Evolutionary conservation across 2,329 filamentous ascomycete genomes (phyloP), one percentile per base, ranked within the genome.

Genomic region (Cladophialophora immunda): DNA sequence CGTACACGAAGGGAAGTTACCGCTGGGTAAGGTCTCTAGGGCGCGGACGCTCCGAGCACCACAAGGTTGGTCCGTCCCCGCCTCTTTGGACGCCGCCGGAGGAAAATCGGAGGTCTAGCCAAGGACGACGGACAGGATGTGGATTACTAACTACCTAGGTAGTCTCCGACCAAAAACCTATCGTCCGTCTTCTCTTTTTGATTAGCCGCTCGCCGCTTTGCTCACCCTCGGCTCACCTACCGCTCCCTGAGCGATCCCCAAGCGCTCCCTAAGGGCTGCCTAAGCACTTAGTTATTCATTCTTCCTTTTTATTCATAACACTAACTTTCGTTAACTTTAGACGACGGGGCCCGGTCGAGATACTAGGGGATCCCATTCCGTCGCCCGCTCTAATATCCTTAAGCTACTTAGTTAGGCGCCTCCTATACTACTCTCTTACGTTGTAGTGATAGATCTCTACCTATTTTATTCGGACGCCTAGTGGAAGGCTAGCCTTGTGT

Each of bases 391-490:
- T 61, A 55, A 50, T 60, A 47, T 17, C 32, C 45, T 47, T 19
- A 8, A 25, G 25, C 45, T 47, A 9, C 19, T 47, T 13, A 47
- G 45, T 25, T 13, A 19, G 6, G 45, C 19, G 19, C 45, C 4
- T 47, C 19, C 45, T 47, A 25, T 13, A 19, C 45, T 25, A 15
- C 45, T 25, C 45, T 47, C 45, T 47, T 47, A 11, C 45, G 22
- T 25, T 19, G 45, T 8, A 25, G 25, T 47, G 9, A 47, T 47
- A 15, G 7, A 47, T 25, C 6, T 47, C 19, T 25, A 9, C 45
- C 45, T 45, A 62, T 58, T 66, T 66, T 58, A 58, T 66, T 66
- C 38, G 64, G 62, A 57, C 7, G 64, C 58, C 58, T 52, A n/a
- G n/a, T n/a, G n/a, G n/a, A n/a, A n/a, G n/a, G n/a, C n/a, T n/a